Percentiles rank a stretch among this genome's conserved stretches.
These are phyloP conservation scores for Eucalyptus cloeziana DNA, from an alignment of 345 rosid species.

Conservation along the genomic window DNA sequence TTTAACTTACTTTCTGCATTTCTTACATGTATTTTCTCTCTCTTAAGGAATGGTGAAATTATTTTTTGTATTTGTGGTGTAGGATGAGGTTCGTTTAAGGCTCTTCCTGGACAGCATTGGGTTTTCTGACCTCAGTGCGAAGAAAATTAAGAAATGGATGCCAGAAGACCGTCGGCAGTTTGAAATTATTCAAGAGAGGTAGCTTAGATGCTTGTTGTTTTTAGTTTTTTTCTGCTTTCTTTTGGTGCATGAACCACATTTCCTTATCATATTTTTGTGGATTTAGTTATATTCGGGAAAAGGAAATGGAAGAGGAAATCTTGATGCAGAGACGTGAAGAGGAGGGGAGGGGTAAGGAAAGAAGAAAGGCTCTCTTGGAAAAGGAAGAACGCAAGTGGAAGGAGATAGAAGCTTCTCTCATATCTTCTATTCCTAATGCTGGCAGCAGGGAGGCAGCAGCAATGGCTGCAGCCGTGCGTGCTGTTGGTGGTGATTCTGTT, in stretches of 20 bases:
- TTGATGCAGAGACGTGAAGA: constrained; percentile 98
- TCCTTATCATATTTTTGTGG: background rate
- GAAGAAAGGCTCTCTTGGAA: constrained; percentile 95
- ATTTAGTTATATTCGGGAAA: constrained; percentile 88
- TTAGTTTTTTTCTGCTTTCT: background rate
- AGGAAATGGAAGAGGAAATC: constrained; percentile 99
- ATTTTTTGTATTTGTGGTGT: background rate
- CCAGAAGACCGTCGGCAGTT: constrained; percentile 98
- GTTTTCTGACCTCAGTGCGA: constrained; percentile 90
- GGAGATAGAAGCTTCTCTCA: constrained; percentile 99
- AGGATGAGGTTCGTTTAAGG: constrained; percentile 98
- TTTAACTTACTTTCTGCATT: background rate
- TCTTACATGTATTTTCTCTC: background rate
- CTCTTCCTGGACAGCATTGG: constrained; percentile 99
- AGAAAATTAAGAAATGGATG: constrained; percentile 98
- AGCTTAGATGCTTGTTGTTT: background rate
- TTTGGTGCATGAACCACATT: background rate
- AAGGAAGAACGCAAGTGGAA: constrained; percentile 99
- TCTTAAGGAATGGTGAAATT: background rate
- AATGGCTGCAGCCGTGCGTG: constrained; percentile 99
- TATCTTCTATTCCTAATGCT: constrained; percentile 97
- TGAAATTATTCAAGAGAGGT: constrained; percentile 99
- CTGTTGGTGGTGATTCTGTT: constrained; percentile 99
- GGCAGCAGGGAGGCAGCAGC: constrained; percentile 99
- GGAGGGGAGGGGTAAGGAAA: constrained; percentile 98